A percentile compares a stretch with the other conserved stretches of the same genome.
These are phyloP conservation scores for Suillus fuscotomentosus DNA, from an alignment of 768 basidiomycete genomes.

Conservation along the genomic window DNA sequence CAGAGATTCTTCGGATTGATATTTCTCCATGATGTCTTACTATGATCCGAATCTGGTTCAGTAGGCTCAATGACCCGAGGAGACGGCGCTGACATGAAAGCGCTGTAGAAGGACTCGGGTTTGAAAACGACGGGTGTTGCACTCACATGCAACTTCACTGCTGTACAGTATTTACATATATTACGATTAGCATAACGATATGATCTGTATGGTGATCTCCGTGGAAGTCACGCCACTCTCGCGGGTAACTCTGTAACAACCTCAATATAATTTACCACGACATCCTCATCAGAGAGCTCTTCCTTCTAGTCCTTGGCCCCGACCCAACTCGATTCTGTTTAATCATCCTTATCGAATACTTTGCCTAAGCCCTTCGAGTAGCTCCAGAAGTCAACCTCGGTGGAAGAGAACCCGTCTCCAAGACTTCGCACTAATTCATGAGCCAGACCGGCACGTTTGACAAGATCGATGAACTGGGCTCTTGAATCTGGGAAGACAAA, in stretches of 20 bases:
- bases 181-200: background rate
- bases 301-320: background rate
- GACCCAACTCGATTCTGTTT: background rate
- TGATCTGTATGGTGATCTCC: background rate
- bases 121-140: background rate
- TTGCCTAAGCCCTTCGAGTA: conserved; percentile 36
- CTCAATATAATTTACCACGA: background rate
- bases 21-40: background rate
- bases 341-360: background rate
- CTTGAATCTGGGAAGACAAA: conserved; percentile 81
- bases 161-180: background rate
- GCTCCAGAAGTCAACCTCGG: conserved; percentile 68
- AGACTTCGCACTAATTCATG: conserved; percentile 22
- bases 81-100: conserved; percentile 3
- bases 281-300: background rate
- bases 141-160: background rate
- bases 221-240: background rate
- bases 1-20: conserved; percentile 2
- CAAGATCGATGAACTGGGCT: conserved; percentile 56
- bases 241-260: background rate
- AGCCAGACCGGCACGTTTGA: conserved; percentile 47
- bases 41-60: conserved; percentile 8
- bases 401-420: conserved; percentile 28
- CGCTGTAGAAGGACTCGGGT: background rate
- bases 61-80: background rate